Conservation (phyloP, 768 basidiomycete species). For the Mycena filopes region DNA sequence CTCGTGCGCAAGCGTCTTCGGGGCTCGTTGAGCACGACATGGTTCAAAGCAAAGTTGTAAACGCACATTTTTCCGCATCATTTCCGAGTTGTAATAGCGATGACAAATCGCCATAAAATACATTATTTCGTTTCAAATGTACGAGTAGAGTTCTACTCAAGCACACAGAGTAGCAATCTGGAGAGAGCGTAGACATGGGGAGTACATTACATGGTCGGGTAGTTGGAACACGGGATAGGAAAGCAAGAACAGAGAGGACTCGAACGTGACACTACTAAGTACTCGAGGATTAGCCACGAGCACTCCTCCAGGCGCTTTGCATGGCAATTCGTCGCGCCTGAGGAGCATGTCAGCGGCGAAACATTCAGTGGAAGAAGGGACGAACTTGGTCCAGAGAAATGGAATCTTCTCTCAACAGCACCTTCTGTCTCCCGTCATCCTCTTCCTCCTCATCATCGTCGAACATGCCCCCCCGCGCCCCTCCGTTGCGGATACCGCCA, state of each 20-base stretch:
- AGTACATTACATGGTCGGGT: no score
- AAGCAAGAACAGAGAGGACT: constrained; percentile 21
- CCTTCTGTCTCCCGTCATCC: constrained; percentile 70
- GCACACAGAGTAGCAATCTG: constrained; percentile 4
- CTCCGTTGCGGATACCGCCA: constrained; percentile 72
- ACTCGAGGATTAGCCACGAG: constrained; percentile 56
- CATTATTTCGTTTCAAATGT: not conserved
- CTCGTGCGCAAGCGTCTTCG: not conserved
- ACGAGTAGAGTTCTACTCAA: not conserved
- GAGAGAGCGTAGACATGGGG: constrained; percentile 15
- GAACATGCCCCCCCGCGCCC: constrained; percentile 42
- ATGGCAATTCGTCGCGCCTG: constrained; percentile 87
- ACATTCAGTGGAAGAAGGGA: constrained; percentile 10
- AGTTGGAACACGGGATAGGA: constrained; percentile 14
- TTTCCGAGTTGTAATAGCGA: no score
- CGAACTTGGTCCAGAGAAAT: constrained; percentile 94
- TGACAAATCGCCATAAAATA: no score
- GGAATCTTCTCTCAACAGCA: constrained; percentile 83
- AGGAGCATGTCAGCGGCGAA: constrained; percentile 14
- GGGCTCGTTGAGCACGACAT: not conserved
- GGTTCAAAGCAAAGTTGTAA: not conserved
- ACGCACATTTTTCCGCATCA: no score
- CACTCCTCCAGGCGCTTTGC: constrained; percentile 90
- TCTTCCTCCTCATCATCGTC: constrained; percentile 84
- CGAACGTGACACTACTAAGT: constrained; percentile 2